These are phyloP conservation scores for Hyaloscypha bicolor DNA, from an alignment of 495 filamentous ascomycete genomes.

Conservation along the genomic window DNA sequence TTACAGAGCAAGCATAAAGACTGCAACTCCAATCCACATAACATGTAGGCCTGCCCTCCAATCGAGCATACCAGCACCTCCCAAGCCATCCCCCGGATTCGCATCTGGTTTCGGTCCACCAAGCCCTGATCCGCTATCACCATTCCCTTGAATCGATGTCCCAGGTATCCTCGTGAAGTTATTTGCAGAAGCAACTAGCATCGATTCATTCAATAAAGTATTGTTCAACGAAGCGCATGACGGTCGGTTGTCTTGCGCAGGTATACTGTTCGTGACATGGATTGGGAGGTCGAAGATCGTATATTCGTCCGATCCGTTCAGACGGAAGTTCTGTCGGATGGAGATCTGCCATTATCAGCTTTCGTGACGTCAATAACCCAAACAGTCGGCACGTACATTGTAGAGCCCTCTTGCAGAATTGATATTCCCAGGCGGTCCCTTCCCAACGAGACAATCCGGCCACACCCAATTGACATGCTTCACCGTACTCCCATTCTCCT, in stretches of 20 bases:
- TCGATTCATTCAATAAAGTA: constrained; percentile 18
- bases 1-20: constrained; percentile 10
- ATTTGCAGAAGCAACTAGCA: constrained; percentile 28
- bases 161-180: constrained; percentile 31
- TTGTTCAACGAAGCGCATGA: constrained; percentile 51
- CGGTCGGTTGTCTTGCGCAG: constrained; percentile 39
- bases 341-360: constrained; percentile 50
- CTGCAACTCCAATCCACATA: constrained; percentile 24
- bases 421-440: constrained; percentile 41
- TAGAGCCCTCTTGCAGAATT: constrained; percentile 48
- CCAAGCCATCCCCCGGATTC: constrained; percentile 14
- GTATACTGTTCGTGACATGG: constrained; percentile 65
- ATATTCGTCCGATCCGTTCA: constrained; percentile 63
- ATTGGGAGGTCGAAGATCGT: constrained; percentile 72
- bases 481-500: constrained; percentile 64
- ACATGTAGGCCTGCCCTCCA: constrained; percentile 21
- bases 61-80: constrained; percentile 24
- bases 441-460: constrained; percentile 65
- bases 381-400: constrained; percentile 41
- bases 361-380: not conserved
- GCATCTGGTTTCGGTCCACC: too few relatives aligned
- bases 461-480: constrained; percentile 71
- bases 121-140: not conserved
- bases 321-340: constrained; percentile 66
- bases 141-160: constrained; percentile 24